Base-by-base conservation (phyloP, 2,329 filamentous ascomycete genomes). In the Pestalotiopsis sp. region DNA sequence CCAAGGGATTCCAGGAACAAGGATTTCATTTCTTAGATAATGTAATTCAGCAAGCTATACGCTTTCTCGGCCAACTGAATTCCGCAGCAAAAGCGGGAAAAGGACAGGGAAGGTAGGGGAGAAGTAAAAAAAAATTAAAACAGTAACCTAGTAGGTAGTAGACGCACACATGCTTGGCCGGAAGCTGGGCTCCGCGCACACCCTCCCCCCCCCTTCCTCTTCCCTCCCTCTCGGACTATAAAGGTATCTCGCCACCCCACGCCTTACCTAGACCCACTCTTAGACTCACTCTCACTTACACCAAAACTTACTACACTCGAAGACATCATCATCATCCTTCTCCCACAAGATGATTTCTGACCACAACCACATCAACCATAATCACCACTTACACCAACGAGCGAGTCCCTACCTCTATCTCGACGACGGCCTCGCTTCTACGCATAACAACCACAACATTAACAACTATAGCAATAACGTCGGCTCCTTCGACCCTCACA, bases 261-360 rank as follows among this genome's bases (percentile, higher is more conserved):
- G 36, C 25, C 36, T 27, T 27, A 25, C 45, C 52, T 38, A 62
- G 6, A 55, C 41, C 25, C 52, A 13, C 20, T 39, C 52, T 55
- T 67, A 5, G 60, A 39, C 60, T 64, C 64, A 36, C 45, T 55
- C 23, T 55, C 23, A 49, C 38, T 17, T 13, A 59, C 64, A 55
- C 52, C 41, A 55, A 39, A 45, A 65, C 25, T 63, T 38, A 23
- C 36, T 41, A 23, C 20, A 36, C n/a, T 60, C 25, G 14, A 60
- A 27, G 25, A 60, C 57, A 31, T 27, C 55, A 38, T 52, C 45
- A 52, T 52, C 45, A 3, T 52, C 41, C 41, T n/a, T 68, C 64
- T 39, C 36, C 59, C 59, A 57, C 72, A 75, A 71, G 71, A 78
- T 76, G 76, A 78, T 79, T 76, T 74, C 78, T 69, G 71, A 75